A percentile compares a stretch with the other conserved stretches of the same genome.
Evolutionary conservation across 164 flowering plant genomes (phyloP).

Genomic region (Echeveria elegans): DNA sequence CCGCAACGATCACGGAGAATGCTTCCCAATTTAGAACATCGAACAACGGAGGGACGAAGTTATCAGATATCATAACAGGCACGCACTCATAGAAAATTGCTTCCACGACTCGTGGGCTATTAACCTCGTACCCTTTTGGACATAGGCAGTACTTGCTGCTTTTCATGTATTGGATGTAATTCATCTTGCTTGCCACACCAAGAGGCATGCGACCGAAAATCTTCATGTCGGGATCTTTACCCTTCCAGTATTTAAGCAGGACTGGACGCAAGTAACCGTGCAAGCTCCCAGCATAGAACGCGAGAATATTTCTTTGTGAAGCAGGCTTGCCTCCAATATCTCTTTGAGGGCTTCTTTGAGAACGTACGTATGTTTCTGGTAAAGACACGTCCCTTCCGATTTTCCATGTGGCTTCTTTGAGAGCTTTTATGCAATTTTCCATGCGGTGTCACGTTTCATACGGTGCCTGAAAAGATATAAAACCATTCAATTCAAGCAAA

Average conservation of each 20-base stretch:
- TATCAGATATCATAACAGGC: constrained; percentile 65
- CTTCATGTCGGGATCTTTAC: constrained; percentile 51
- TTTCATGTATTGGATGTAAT: constrained; percentile 59
- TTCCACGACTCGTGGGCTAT: constrained; percentile 58
- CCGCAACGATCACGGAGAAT: constrained; percentile 47
- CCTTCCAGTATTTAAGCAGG: constrained; percentile 43
- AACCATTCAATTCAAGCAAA: background rate
- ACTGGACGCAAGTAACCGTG: constrained; percentile 57
- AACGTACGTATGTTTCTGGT: constrained; percentile 53
- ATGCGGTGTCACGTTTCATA: constrained; percentile 64
- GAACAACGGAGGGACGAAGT: constrained; percentile 62
- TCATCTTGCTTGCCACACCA: constrained; percentile 57
- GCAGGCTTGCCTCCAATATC: constrained; percentile 58
- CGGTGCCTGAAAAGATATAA: constrained; percentile 14
- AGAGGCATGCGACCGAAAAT: constrained; percentile 56
- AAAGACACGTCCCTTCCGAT: constrained; percentile 62
- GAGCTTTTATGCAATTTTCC: constrained; percentile 63
- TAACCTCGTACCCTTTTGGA: constrained; percentile 63
- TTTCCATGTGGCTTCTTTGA: constrained; percentile 60
- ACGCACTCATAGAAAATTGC: constrained; percentile 64
- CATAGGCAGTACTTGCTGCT: constrained; percentile 59
- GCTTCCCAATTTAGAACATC: constrained; percentile 52
- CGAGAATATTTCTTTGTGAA: constrained; percentile 40
- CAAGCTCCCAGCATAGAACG: constrained; percentile 55
- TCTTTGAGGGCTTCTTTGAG: constrained; percentile 48